Base-by-base conservation (phyloP, 2,329 filamentous ascomycete genomes). In the Botrytis medusae region DNA sequence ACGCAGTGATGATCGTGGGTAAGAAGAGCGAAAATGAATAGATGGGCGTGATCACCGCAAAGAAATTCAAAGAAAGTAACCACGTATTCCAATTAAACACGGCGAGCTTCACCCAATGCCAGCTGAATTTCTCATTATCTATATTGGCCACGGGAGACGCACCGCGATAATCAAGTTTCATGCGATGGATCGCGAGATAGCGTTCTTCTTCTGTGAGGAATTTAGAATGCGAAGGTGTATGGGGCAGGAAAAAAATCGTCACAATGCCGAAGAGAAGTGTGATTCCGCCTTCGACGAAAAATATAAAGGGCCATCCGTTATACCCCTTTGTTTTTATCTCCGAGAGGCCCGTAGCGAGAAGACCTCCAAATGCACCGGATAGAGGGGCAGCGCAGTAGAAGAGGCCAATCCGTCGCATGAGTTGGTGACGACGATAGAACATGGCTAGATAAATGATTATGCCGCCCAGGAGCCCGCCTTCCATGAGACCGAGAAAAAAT, bases 361-460 rank as follows among this genome's bases (percentile, higher is more conserved):
- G 40, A 92, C 93, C 93, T 0, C 93, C 93, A 79, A 97, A 94
- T 1, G 90, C 91, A 61, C 93, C 95, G 1, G 94, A 93, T 10
- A 97, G 85, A 4, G 88, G 88, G 0, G 94, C 93, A 77, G 95
- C 94, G 78, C 93, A 94, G 74, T 97, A 91, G 82, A 97, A 97
- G 1, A 97, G 86, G 32, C 93, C 94, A 0, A 92, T 95, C 57
- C 94, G 87, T 76, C 95, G 92, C 1, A 94, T 94, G 48, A 97
- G 84, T 81, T 98, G 95, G 44, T 88, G 82, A 51, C 87, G 81
- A 76, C 84, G 86, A 79, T 87, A 90, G 80, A 90, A 90, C 82
- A 89, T 89, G 40, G 87, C 89, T 42, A 91, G 82, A 76, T 90
- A 91, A 74, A 88, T 87, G 0, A 89, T 89, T 34, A 90, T 85